Evolutionary conservation across 345 rosid genomes (phyloP).

Genomic region (Citrus cavaleriei): DNA sequence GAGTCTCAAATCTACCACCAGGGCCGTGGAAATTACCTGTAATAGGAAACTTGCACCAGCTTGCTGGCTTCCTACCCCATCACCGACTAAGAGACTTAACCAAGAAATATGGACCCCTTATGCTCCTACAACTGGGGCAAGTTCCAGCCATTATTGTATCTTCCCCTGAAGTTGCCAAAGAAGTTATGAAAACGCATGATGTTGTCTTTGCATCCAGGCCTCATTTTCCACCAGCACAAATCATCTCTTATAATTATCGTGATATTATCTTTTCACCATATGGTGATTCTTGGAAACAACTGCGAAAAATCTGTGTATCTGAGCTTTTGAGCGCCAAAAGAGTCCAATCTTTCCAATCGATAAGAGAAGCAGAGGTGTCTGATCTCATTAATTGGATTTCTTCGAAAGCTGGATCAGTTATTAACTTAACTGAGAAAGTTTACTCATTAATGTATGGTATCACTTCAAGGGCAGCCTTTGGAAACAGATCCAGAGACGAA

Average conservation of each 20-base stretch:
- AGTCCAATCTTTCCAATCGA: background rate
- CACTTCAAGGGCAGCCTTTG: constrained; percentile 25
- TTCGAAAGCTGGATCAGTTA: constrained; percentile 3
- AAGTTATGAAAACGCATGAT: constrained; percentile 29
- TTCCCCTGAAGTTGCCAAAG: constrained; percentile 27
- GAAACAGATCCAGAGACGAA: constrained; percentile 19
- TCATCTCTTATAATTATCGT: constrained; percentile 15
- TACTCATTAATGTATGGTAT: constrained; percentile 9
- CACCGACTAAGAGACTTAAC: constrained; percentile 22
- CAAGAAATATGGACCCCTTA: constrained; percentile 25
- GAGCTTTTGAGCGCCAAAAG: background rate
- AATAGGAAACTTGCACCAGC: constrained; percentile 33
- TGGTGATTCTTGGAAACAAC: background rate
- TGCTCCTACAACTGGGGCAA: constrained; percentile 37
- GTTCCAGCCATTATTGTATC: constrained; percentile 21
- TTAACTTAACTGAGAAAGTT: constrained; percentile 17
- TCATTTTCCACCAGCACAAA: constrained; percentile 2
- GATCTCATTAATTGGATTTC: background rate
- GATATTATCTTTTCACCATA: background rate
- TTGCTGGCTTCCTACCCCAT: constrained; percentile 24
- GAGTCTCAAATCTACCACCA: constrained; percentile 21
- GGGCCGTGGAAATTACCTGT: constrained; percentile 32
- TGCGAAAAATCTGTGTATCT: background rate
- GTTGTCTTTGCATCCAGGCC: constrained; percentile 31
- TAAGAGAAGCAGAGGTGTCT: background rate